A percentile compares a stretch with the other conserved stretches of the same genome.
These are phyloP conservation scores for Yamadazyma mexicana DNA, from an alignment of 1,139 yeast genomes.

Conservation along the genomic window DNA sequence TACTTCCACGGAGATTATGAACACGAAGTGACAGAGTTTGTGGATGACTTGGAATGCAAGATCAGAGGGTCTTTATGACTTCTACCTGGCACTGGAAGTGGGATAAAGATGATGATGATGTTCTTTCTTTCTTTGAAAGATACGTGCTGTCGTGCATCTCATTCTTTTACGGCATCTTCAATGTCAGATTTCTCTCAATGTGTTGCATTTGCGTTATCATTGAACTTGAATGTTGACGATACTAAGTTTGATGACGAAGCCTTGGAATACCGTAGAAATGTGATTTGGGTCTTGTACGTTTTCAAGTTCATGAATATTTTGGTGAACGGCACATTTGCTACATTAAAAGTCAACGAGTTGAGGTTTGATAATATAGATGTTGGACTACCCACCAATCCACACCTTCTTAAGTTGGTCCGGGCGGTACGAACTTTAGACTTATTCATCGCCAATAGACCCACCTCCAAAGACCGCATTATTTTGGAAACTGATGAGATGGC, in stretches of 20 bases:
- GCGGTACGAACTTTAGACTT: constrained; percentile 3
- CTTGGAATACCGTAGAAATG: constrained; percentile 4
- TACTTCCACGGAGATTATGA: not conserved
- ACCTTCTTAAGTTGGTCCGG: constrained; percentile 1
- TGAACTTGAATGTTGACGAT: constrained; percentile 4
- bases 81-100: constrained; percentile 17
- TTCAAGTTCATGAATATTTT: constrained; percentile 1
- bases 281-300: constrained; percentile 8
- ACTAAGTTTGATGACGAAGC: not conserved
- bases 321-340: not conserved
- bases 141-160: not conserved
- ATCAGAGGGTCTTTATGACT: constrained; percentile 28
- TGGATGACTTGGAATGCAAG: constrained; percentile 32
- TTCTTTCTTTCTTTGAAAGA: constrained; percentile 4
- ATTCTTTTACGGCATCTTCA: constrained; percentile 20
- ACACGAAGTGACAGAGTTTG: constrained; percentile 14
- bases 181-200: constrained; percentile 29
- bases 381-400: constrained; percentile 1
- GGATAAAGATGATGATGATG: constrained; percentile 4
- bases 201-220: constrained; percentile 5
- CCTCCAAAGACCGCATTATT: not conserved
- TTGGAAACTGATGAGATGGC: constrained; percentile 3
- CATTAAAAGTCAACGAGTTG: constrained; percentile 1
- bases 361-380: constrained; percentile 1
- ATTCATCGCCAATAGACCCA: not conserved